Base-by-base conservation (phyloP, 2,329 filamentous ascomycete genomes). In the Fusarium cicatricum region DNA sequence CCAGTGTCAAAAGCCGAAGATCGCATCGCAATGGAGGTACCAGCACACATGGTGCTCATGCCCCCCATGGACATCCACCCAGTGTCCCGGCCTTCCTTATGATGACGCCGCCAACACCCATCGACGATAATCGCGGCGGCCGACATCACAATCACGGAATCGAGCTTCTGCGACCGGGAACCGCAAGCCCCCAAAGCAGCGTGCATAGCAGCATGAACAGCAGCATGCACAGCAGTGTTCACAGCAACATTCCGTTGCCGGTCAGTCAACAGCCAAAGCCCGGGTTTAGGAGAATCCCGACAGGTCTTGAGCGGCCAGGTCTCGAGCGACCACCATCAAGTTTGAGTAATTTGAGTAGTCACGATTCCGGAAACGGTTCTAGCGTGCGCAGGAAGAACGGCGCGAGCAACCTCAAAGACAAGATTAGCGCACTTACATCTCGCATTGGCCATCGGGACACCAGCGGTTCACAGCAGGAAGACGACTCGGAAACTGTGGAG, bases 1-100 rank as follows among this genome's bases (percentile, higher is more conserved):
- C 82, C 47, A 85, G 83, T 65, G 70, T 82, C 14, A 78, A 81
- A 10, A 82, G 78, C 57, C 71, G 74, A 23, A 75, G 73, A 17
- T 84, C 82, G 0, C 74, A 77, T 54, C 70, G 68, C 37, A 74
- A 72, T 5, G 70, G 73, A 19, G 70, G 67, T 9, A 68, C 72
- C 11, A 52, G 68, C 58, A 11, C 66, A 59, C 46, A 56, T 17
- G 51, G 47, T 11, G 31, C 50, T 11, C 64, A 60, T 6, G 60
- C 64, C 6, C 51, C 64, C 63, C 57, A 59, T 12, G 40, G 41
- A 17, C 34, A 45, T 16, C 66, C 62, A 3, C 66, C 69, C 11
- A 63, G 67, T 21, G 64, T 78, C 3, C 78, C 79, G 5, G 67
- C 73, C n/a, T 78, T 75, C 39, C 65, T 80, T 17, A 78, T 77